A percentile compares a stretch with the other conserved stretches of the same genome.
Evolutionary conservation across 192 early-diverging fungal genomes (phyloP).

Genomic region (Spizellomyces sp.): DNA sequence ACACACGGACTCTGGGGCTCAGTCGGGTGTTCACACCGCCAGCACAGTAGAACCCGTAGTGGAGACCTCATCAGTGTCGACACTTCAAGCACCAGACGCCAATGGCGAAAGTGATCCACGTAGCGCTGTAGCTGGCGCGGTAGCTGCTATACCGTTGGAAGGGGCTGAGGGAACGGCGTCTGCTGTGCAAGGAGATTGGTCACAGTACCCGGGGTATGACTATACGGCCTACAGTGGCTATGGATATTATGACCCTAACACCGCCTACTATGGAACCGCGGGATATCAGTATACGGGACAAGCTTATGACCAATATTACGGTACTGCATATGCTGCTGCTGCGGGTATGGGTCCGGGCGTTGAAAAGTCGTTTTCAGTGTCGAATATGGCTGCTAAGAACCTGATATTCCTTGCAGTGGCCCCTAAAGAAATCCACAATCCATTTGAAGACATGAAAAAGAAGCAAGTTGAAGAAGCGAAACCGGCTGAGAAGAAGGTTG

Average conservation of each 20-base stretch:
- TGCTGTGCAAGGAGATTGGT: slow-evolving; percentile 16
- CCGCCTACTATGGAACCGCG: slow-evolving; percentile 20
- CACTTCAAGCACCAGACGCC: too few relatives aligned
- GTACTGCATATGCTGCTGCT: slow-evolving; percentile 9
- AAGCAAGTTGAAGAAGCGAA: slow-evolving; percentile 11
- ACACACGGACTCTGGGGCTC: too few relatives aligned
- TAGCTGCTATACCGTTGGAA: not conserved
- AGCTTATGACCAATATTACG: slow-evolving; percentile 13
- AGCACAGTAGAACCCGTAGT: too few relatives aligned
- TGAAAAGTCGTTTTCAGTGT: not conserved
- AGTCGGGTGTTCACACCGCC: too few relatives aligned
- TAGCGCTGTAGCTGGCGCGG: not conserved
- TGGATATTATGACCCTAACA: slow-evolving; percentile 24
- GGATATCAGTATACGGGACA: slow-evolving; percentile 6
- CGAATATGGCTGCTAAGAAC: not conserved
- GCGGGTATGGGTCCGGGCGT: not conserved
- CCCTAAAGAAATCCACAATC: slow-evolving; percentile 21
- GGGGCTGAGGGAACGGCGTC: not conserved
- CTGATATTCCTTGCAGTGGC: not conserved
- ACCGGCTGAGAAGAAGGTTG: slow-evolving; percentile 5
- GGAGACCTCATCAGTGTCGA: too few relatives aligned
- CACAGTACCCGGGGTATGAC: slow-evolving; percentile 30
- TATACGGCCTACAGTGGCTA: slow-evolving; percentile 19
- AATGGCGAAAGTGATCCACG: too few relatives aligned
- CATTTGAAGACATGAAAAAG: slow-evolving; percentile 15